phyloP scores from a whole-genome alignment of 2,329 filamentous ascomycete species.

The Cladophialophora immunda region DNA sequence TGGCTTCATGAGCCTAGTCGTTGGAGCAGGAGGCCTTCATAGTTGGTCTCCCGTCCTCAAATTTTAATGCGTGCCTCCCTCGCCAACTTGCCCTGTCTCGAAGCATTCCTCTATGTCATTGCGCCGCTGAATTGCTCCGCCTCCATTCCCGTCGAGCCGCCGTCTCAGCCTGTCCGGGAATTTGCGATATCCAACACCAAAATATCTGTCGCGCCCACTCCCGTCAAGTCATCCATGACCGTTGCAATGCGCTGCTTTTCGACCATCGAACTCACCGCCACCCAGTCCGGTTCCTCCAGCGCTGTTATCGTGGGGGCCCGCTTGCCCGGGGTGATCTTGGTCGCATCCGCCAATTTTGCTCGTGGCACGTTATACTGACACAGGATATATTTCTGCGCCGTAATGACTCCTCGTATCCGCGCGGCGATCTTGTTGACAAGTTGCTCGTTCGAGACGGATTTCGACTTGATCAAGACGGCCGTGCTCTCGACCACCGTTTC shows the following conservation, averaged over 20 bases:
- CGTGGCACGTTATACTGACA: conserved; percentile 96
- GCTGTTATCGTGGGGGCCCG: conserved; percentile 91
- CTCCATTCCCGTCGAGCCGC: not conserved
- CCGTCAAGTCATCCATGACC: conserved; percentile 84
- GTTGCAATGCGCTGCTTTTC: conserved; percentile 84
- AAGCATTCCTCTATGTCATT: conserved; percentile 5
- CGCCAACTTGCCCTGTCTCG: not conserved
- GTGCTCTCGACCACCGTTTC: conserved; percentile 90
- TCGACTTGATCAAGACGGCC: conserved; percentile 91
- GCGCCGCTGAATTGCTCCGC: not conserved
- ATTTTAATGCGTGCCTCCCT: not conserved
- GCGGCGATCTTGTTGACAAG: conserved; percentile 85
- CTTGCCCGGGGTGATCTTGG: conserved; percentile 87
- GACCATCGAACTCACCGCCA: conserved; percentile 94
- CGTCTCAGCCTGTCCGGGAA: conserved; percentile 61
- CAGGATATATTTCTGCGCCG: conserved; percentile 89
- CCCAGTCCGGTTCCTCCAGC: conserved; percentile 88
- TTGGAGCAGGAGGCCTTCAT: not conserved
- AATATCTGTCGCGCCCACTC: conserved; percentile 82
- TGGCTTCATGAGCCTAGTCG: not conserved
- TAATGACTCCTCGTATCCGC: conserved; percentile 92
- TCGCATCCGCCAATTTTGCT: conserved; percentile 70
- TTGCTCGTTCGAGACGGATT: conserved; percentile 78
- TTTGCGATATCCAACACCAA: conserved; percentile 88
- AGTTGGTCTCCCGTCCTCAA: not conserved